phyloP scores from a whole-genome alignment of 139 green algal species.

The Trebouxia sp. region DNA sequence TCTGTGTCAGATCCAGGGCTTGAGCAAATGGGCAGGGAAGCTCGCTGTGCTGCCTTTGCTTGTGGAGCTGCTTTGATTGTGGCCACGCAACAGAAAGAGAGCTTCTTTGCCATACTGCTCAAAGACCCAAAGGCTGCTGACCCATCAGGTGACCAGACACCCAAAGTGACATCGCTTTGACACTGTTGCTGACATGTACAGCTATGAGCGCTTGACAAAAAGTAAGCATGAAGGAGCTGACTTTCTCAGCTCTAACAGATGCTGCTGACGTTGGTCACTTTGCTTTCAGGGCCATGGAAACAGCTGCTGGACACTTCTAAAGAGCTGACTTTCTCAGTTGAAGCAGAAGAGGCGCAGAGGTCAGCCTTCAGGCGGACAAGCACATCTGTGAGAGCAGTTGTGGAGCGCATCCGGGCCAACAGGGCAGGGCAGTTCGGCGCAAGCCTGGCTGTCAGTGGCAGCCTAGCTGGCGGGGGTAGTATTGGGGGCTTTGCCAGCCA shows the following conservation, averaged over 20 bases:
- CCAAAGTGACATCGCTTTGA: too few relatives aligned
- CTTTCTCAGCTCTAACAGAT: not conserved
- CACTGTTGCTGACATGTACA: too few relatives aligned
- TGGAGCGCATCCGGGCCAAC: constrained; percentile 13
- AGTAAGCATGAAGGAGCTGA: too few relatives aligned
- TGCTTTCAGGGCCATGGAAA: not conserved
- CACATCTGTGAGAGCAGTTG: not conserved
- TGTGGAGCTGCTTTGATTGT: not conserved
- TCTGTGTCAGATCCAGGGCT: not conserved
- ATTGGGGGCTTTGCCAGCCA: constrained; percentile 14
- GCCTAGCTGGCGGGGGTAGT: not conserved
- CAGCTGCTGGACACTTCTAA: constrained; percentile 24
- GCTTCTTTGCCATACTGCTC: constrained; percentile 23
- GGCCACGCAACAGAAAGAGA: constrained; percentile 21
- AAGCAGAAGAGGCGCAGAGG: not conserved
- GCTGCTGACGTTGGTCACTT: not conserved
- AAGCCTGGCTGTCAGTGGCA: not conserved
- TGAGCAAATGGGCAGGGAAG: not conserved
- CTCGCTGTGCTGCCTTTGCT: constrained; percentile 30
- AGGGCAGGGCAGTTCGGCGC: not conserved
- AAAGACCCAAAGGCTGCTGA: constrained; percentile 1
- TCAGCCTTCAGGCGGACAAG: not conserved
- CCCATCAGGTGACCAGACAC: constrained; percentile 27
- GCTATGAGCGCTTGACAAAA: too few relatives aligned
- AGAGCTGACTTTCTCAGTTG: not conserved